These are phyloP conservation scores for Hermanozyma aechmeae DNA, from an alignment of 805 yeast genomes.

Conservation along the genomic window DNA sequence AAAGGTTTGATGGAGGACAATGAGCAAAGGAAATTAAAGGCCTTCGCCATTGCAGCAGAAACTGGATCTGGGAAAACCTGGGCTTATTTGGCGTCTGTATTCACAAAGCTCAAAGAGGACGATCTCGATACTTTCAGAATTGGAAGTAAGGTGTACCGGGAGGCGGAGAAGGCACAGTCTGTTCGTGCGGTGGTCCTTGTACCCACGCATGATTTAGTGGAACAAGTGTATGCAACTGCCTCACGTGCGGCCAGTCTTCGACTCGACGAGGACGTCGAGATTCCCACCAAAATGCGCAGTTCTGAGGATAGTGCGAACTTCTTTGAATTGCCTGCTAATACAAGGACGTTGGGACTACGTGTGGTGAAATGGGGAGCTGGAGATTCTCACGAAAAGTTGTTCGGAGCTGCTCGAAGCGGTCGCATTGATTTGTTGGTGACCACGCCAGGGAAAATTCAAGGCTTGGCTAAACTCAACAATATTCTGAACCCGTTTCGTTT, in stretches of 20 bases:
- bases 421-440: slow-evolving; percentile 76
- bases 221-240: slow-evolving; percentile 56
- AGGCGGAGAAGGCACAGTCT: slow-evolving; percentile 17
- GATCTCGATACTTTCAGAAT: slow-evolving; percentile 24
- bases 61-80: slow-evolving; percentile 97
- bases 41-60: slow-evolving; percentile 85
- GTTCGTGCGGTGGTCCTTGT: slow-evolving; percentile 69
- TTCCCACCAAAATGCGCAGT: slow-evolving; percentile 9
- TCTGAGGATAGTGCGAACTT: slow-evolving; percentile 14
- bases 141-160: slow-evolving; percentile 11
- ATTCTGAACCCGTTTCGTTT: slow-evolving; percentile 23
- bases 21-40: slow-evolving; percentile 32
- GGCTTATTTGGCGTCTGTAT: slow-evolving; percentile 74
- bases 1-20: slow-evolving; percentile 19
- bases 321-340: slow-evolving; percentile 14
- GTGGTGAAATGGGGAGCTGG: slow-evolving; percentile 56
- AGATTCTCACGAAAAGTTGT: slow-evolving; percentile 43
- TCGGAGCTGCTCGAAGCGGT: slow-evolving; percentile 27
- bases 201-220: slow-evolving; percentile 85
- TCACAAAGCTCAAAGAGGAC: slow-evolving; percentile 58
- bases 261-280: slow-evolving; percentile 12
- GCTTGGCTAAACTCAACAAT: slow-evolving; percentile 22
- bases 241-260: slow-evolving; percentile 17
- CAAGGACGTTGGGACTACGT: slow-evolving; percentile 29
- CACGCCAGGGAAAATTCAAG: slow-evolving; percentile 71